Percentiles rank a stretch among this genome's conserved stretches.
Conservation (phyloP, 306 rosid genomes). For the Lablab purpureus region DNA sequence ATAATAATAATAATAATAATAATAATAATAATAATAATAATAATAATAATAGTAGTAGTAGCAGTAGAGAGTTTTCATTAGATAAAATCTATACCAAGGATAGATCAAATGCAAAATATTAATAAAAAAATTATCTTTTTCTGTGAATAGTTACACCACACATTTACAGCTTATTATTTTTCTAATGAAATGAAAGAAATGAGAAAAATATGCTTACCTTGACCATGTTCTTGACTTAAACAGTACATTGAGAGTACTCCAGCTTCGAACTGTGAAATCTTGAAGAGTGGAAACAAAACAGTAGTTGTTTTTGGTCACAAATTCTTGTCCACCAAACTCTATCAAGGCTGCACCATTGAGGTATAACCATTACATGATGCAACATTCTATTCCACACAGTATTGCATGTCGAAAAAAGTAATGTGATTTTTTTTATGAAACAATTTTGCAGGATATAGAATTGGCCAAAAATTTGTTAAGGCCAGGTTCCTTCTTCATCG, state of each 20-base stretch:
- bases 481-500: conserved; percentile 53
- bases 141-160: neutral
- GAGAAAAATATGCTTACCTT: neutral
- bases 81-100: neutral
- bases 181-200: neutral
- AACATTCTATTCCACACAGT: no score
- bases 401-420: neutral
- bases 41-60: no score
- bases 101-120: no score
- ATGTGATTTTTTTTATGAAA: neutral
- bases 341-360: conserved; percentile 62
- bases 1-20: no score
- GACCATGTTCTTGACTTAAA: neutral
- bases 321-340: conserved; percentile 47
- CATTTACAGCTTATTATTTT: neutral
- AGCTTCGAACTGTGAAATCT: conserved; percentile 47
- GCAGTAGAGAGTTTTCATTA: neutral
- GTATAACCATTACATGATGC: conserved; percentile 39
- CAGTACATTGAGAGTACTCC: conserved; percentile 41
- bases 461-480: conserved; percentile 53
- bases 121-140: neutral
- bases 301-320: conserved; percentile 55
- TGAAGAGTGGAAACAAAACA: conserved; percentile 18
- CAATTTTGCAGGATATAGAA: conserved; percentile 63
- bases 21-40: no score